Conservation (phyloP, 116 monocot species). For the Papilionanthe hybrid region DNA sequence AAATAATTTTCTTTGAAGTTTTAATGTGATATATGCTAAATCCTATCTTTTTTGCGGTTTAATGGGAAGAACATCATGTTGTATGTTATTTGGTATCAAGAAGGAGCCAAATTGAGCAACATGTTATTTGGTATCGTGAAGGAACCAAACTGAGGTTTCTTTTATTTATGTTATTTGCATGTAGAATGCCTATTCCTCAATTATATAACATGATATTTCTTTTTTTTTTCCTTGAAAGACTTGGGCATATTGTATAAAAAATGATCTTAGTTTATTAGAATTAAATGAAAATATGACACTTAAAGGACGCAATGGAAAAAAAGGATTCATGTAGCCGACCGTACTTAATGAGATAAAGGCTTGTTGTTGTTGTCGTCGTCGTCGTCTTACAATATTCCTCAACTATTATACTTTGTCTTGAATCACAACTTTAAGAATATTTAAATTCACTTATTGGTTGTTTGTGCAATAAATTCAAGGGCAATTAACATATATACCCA, state of each 20-base stretch:
- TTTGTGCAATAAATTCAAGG: background rate
- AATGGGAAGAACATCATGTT: background rate
- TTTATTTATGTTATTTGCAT: background rate
- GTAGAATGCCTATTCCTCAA: background rate
- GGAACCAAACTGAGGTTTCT: background rate
- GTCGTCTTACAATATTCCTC: background rate
- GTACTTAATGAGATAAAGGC: too few species aligned
- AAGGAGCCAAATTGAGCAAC: too few species aligned
- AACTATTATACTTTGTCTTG: background rate
- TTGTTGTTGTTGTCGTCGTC: too few species aligned
- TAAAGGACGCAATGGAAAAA: too few species aligned
- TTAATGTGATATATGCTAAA: background rate
- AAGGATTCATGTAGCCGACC: too few species aligned
- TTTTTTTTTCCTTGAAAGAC: background rate
- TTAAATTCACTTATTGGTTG: background rate
- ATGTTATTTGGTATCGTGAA: too few species aligned
- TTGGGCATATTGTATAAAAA: too few species aligned
- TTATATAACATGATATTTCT: background rate
- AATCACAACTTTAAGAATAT: background rate
- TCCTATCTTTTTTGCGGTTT: background rate
- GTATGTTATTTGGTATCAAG: background rate
- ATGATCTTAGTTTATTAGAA: too few species aligned
- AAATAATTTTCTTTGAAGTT: background rate
- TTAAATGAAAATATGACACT: too few species aligned
- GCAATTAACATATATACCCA: background rate